These are phyloP conservation scores for Pholiota adiposa DNA, from an alignment of 1,284 basidiomycete species.

Conservation along the genomic window DNA sequence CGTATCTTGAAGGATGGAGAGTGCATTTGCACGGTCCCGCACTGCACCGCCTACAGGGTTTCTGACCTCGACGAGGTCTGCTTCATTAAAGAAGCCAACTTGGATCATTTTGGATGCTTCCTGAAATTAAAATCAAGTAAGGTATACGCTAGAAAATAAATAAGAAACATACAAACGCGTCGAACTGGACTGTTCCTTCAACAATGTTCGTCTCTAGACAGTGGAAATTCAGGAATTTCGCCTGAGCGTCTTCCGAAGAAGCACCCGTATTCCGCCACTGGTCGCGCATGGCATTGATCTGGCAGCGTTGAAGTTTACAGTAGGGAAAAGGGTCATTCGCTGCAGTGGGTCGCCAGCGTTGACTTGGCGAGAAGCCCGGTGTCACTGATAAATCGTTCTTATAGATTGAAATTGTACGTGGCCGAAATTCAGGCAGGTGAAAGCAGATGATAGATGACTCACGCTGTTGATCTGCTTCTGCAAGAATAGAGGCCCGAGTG, in stretches of 20 bases:
- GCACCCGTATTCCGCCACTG: constrained; percentile 8
- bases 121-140: constrained; percentile 11
- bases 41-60: constrained; percentile 14
- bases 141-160: constrained; percentile 6
- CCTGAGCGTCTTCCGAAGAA: too few relatives aligned
- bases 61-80: background rate
- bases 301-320: constrained; percentile 18
- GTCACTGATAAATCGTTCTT: constrained; percentile 9
- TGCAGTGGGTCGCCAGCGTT: constrained; percentile 21
- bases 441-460: background rate
- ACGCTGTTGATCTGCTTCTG: constrained; percentile 11
- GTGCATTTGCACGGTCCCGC: constrained; percentile 12
- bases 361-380: constrained; percentile 18
- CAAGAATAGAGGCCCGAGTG: background rate
- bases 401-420: constrained; percentile 10
- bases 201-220: constrained; percentile 24
- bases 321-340: constrained; percentile 15
- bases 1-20: constrained; percentile 20
- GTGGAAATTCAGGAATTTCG: constrained; percentile 23
- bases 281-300: constrained; percentile 5
- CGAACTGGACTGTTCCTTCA: constrained; percentile 22
- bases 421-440: constrained; percentile 5
- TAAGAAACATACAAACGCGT: constrained; percentile 9
- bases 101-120: constrained; percentile 6
- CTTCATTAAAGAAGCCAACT: constrained; percentile 12